Base-by-base conservation (phyloP, 495 filamentous ascomycete species). In the Rusavskia elegans region DNA sequence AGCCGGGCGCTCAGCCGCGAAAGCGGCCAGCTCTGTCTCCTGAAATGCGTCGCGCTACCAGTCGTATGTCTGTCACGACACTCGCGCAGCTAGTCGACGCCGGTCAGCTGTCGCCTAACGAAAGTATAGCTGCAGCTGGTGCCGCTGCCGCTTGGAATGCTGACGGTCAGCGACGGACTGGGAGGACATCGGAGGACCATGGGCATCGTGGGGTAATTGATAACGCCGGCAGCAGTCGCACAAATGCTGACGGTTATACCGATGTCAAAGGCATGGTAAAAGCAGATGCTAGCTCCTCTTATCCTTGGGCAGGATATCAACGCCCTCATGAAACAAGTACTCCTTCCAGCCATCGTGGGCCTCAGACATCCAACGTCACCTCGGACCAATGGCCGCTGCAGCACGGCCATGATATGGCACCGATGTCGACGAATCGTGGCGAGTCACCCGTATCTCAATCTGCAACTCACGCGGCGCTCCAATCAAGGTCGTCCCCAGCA, bases 61-160 rank as follows among this genome's bases (percentile, higher is more conserved):
- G 81, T 56, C 79, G 86, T 11, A 79, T 96, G 66, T 94, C 89
- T 21, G 71, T 78, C 52, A 81, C 79, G 5, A 96, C 89, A 16
- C 71, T 96, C 9, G 72, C 80, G 2, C 86, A 94, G 59, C 61
- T 96, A 48, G 76, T 76, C 30, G 81, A 79, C 39, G 83, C 83
- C 38, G 78, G 77, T 16, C 75, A 71, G 19, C 59, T 77, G 48
- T 64, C 64, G 4, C 57, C 63, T 38, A 55, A 53, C 13, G 61
- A 57, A 46, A 52, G 45, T 37, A 46, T 64, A 52, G 68, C 70
- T 32, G 54, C 58, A 11, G 65, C 70, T 41, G 68, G 65, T 55
- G 63, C 71, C 42, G 61, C 64, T 17, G 59, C 70, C 32, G 67
- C 72, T 25, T 64, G 64, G 55, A 57, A 63, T 29, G 61, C 56